These are phyloP conservation scores for Dipodascopsis tothii DNA, from an alignment of 805 yeast genomes.

Conservation along the genomic window DNA sequence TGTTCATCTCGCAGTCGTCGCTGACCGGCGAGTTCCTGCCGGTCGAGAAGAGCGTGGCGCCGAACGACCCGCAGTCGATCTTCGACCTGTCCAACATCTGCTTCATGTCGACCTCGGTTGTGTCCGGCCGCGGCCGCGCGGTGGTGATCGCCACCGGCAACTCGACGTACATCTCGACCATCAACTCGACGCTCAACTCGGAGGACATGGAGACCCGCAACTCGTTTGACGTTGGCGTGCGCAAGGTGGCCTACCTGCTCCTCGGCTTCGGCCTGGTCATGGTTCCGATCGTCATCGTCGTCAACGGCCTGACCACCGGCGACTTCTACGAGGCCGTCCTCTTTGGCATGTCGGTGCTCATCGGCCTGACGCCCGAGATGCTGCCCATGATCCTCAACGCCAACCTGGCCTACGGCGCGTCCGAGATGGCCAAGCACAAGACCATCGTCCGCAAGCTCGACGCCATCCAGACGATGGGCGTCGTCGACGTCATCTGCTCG, in stretches of 20 bases:
- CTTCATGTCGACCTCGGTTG: constrained; percentile 21
- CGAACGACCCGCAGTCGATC: constrained; percentile 17
- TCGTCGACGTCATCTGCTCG: constrained; percentile 49
- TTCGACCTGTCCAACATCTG: constrained; percentile 21
- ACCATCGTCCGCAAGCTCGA: constrained; percentile 22
- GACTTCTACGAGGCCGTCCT: constrained; percentile 23
- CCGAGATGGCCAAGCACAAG: constrained; percentile 24
- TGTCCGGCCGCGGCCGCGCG: constrained; percentile 23
- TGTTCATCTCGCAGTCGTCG: constrained; percentile 86
- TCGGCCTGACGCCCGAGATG: constrained; percentile 23
- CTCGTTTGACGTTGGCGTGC: constrained; percentile 22
- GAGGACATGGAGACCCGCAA: constrained; percentile 23
- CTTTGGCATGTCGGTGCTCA: constrained; percentile 22
- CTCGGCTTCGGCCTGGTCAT: constrained; percentile 22
- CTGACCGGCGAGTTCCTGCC: constrained; percentile 72
- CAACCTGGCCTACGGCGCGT: constrained; percentile 21
- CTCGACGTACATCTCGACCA: constrained; percentile 21
- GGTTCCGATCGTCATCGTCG: constrained; percentile 23
- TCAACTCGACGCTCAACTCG: constrained; percentile 24
- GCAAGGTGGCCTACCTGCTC: constrained; percentile 21
- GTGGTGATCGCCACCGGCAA: constrained; percentile 18
- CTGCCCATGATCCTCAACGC: constrained; percentile 23
- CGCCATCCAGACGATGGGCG: constrained; percentile 44
- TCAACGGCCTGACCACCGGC: constrained; percentile 21
- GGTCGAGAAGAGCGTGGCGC: constrained; percentile 17